phyloP scores from a whole-genome alignment of 768 basidiomycete genomes.

The Roridomyces roridus region DNA sequence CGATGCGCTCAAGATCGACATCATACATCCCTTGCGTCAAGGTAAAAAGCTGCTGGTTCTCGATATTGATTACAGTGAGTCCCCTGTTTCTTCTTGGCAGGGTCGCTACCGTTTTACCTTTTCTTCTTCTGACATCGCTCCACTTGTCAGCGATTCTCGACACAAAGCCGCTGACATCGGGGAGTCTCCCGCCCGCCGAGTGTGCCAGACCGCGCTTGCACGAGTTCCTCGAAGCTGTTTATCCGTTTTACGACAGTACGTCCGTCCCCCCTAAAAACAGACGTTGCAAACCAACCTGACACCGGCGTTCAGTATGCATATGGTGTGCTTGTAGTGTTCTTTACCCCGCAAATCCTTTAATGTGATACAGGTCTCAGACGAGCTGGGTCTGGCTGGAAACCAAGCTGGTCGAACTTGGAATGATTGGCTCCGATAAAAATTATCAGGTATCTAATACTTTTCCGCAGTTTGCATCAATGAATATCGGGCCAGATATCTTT shows the following conservation, averaged over 20 bases:
- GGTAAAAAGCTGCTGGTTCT: slow-evolving; percentile 86
- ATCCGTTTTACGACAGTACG: slow-evolving; percentile 82
- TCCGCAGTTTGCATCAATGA: background rate
- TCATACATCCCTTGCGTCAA: slow-evolving; percentile 77
- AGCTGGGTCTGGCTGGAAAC: slow-evolving; percentile 91
- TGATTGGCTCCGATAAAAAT: slow-evolving; percentile 72
- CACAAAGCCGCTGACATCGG: slow-evolving; percentile 84
- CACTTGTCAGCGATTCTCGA: slow-evolving; percentile 71
- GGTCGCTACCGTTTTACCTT: no score
- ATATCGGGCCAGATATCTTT: slow-evolving; percentile 61
- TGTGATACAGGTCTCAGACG: slow-evolving; percentile 72
- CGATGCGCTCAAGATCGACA: slow-evolving; percentile 63
- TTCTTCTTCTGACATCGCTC: background rate
- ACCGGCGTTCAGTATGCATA: slow-evolving; percentile 63
- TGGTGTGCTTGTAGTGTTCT: slow-evolving; percentile 54
- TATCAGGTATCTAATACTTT: slow-evolving; percentile 61
- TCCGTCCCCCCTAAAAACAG: background rate
- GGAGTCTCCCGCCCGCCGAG: slow-evolving; percentile 78
- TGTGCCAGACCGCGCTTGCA: slow-evolving; percentile 86
- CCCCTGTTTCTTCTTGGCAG: background rate
- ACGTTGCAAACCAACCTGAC: background rate
- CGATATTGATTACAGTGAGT: slow-evolving; percentile 87
- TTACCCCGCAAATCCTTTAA: background rate
- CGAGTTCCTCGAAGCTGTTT: slow-evolving; percentile 80
- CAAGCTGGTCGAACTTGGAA: slow-evolving; percentile 85